These are phyloP conservation scores for Neoascochyta sp. DNA, from an alignment of 2,329 filamentous ascomycete species.

Conservation along the genomic window DNA sequence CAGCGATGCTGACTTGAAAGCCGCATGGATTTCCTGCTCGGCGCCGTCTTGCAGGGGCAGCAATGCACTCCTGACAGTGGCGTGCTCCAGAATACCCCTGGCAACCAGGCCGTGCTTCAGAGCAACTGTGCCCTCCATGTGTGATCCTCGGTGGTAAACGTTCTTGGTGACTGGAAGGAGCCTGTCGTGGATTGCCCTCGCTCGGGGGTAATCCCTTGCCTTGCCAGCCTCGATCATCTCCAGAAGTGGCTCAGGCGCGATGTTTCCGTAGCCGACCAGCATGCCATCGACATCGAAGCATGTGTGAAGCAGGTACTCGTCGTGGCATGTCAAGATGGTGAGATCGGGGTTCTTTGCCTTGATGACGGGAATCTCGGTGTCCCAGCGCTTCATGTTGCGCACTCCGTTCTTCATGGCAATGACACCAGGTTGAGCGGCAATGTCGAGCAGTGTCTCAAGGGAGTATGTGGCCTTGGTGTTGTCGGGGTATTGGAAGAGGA, in stretches of 20 bases:
- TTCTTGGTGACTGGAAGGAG: constrained; percentile 51
- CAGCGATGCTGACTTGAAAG: constrained; percentile 35
- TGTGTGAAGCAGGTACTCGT: constrained; percentile 53
- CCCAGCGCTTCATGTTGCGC: constrained; percentile 56
- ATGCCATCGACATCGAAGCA: constrained; percentile 53
- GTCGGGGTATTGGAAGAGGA: constrained; percentile 55
- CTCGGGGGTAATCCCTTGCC: constrained; percentile 48
- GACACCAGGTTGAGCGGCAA: constrained; percentile 51
- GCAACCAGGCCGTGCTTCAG: constrained; percentile 53
- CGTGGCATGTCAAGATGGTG: constrained; percentile 52
- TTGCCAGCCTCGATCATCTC: constrained; percentile 52
- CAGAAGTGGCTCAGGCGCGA: constrained; percentile 50
- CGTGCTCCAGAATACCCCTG: constrained; percentile 49
- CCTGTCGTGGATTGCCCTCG: constrained; percentile 50
- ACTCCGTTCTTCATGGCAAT: constrained; percentile 58
- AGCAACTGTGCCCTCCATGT: constrained; percentile 53
- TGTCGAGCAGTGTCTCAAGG: constrained; percentile 52
- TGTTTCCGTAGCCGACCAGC: constrained; percentile 54
- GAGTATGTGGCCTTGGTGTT: constrained; percentile 53
- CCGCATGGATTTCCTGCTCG: constrained; percentile 44
- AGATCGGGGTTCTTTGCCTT: constrained; percentile 48
- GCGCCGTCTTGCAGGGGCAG: constrained; percentile 45
- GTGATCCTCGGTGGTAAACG: constrained; percentile 54
- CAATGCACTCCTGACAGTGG: constrained; percentile 51
- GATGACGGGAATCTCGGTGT: constrained; percentile 54